Percentiles rank a stretch among this genome's conserved stretches.
Conservation (phyloP, 1,284 basidiomycete genomes). For the Cutaneotrichosporon dermatis region DNA sequence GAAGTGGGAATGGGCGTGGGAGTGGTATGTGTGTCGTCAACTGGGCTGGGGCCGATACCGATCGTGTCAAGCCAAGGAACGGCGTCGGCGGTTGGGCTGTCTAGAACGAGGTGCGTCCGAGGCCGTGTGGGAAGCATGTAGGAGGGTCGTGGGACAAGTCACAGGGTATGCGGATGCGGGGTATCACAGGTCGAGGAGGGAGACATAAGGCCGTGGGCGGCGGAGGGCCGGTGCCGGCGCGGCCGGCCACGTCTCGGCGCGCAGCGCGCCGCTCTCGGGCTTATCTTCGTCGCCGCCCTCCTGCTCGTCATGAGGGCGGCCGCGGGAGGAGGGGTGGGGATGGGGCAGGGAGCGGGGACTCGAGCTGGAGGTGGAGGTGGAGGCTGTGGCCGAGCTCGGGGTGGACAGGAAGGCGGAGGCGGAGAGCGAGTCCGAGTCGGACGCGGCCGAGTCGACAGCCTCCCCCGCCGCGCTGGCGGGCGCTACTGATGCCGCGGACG, state of each 20-base stretch:
- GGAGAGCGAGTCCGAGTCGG: constrained; percentile 1
- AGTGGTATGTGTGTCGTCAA: too few relatives aligned
- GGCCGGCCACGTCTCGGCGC: constrained; percentile 12
- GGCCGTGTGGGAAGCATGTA: too few relatives aligned
- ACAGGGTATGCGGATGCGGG: not conserved
- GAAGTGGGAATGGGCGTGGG: too few relatives aligned
- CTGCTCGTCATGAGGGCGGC: not conserved
- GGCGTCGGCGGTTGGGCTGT: too few relatives aligned
- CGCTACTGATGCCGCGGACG: not conserved
- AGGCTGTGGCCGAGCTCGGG: not conserved
- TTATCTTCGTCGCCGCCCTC: constrained; percentile 2
- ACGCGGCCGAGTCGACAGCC: not conserved
- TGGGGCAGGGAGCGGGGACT: not conserved
- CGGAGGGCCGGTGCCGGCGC: not conserved
- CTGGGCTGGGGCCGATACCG: too few relatives aligned
- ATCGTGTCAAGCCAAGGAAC: too few relatives aligned
- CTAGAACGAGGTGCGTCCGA: too few relatives aligned
- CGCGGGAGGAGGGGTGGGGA: not conserved
- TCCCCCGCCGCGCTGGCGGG: not conserved
- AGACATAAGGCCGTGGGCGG: constrained; percentile 9
- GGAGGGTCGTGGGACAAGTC: too few relatives aligned
- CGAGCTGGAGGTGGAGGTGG: not conserved
- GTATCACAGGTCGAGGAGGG: constrained; percentile 13
- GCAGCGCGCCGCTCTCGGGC: constrained; percentile 10
- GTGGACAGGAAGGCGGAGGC: constrained; percentile 3